Evolutionary conservation across 1,139 yeast genomes (phyloP), one percentile per base, ranked within the genome.

Genomic region (Saccharomycopsis hybrid): DNA sequence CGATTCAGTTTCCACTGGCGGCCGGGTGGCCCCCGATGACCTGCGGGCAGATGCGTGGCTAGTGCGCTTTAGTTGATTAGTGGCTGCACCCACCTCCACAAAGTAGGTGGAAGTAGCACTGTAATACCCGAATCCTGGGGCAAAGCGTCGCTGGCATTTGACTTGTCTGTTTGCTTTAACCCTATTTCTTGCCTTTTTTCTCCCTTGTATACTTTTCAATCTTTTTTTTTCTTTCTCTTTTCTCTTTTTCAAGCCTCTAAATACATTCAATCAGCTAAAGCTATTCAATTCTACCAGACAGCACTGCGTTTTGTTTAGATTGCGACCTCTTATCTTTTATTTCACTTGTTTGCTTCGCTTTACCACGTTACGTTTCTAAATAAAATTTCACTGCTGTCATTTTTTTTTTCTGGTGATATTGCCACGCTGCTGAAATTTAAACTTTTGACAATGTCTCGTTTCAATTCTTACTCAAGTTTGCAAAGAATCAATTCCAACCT

Each of bases 391-490:
- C 18, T 18, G 18, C 18, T 18, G 18, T 18, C 18, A 18, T 18
- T 18, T 18, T 18, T 18, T 18, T 18, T 18, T 18, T 18, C 18
- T 18, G 18, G 18, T 18, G 18, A 18, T 18, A 18, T 18, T 18
- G 18, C 18, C 18, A 18, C 18, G 18, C 18, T 18, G 18, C 18
- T 18, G 18, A 18, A 18, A 18, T 18, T 18, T 18, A 18, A 18
- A 18, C 18, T 18, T 18, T 29, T 5, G 7, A 41, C 43, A 5
- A 47, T 47, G 50, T 47, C 50, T 24, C 50, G 50, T 29, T 43
- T 35, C 24, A 48, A 48, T 38, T 48, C 50, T 8, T 48, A 48
- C 30, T 38, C 47, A 4, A 43, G 47, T 41, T 48, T 48, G 43
- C 50, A 48, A 36, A 36, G 18, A 24, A 36, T 36, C 18, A 36